phyloP scores from a whole-genome alignment of 768 basidiomycete genomes.

The Termitomyces sp. region DNA sequence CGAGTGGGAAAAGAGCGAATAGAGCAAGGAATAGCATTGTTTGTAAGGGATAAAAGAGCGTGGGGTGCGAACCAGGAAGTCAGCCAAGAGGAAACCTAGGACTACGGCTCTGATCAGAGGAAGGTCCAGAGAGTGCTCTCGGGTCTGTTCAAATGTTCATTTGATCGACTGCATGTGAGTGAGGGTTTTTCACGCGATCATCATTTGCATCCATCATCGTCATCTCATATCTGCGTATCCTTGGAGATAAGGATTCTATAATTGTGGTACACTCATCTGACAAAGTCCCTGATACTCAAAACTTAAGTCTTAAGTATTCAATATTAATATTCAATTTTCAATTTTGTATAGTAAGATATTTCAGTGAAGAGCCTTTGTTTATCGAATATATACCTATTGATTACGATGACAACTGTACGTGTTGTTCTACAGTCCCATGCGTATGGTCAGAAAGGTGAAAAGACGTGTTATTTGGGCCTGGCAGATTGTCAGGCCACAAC shows the following conservation, averaged over 20 bases:
- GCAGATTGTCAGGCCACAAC: background rate
- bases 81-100: too few species aligned
- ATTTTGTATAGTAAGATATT: too few species aligned
- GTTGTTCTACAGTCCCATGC: background rate
- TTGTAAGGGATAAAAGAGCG: conserved; percentile 27
- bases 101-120: too few species aligned
- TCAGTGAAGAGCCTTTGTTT: background rate
- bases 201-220: too few species aligned
- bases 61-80: conserved; percentile 28
- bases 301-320: too few species aligned
- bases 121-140: too few species aligned
- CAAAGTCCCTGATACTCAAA: too few species aligned
- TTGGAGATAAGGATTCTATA: conserved; percentile 14
- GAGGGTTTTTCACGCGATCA: conserved; percentile 10
- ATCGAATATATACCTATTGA: background rate
- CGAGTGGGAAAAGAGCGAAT: conserved; percentile 1
- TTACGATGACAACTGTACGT: background rate
- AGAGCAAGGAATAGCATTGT: conserved; percentile 6
- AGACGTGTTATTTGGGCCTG: background rate
- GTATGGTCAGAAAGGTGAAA: background rate
- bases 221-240: too few species aligned
- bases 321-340: too few species aligned
- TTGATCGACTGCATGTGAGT: too few species aligned
- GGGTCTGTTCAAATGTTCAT: too few species aligned
- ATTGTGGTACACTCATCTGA: too few species aligned